Base-by-base conservation (phyloP, 768 basidiomycete genomes). In the Phylloporus sp. region DNA sequence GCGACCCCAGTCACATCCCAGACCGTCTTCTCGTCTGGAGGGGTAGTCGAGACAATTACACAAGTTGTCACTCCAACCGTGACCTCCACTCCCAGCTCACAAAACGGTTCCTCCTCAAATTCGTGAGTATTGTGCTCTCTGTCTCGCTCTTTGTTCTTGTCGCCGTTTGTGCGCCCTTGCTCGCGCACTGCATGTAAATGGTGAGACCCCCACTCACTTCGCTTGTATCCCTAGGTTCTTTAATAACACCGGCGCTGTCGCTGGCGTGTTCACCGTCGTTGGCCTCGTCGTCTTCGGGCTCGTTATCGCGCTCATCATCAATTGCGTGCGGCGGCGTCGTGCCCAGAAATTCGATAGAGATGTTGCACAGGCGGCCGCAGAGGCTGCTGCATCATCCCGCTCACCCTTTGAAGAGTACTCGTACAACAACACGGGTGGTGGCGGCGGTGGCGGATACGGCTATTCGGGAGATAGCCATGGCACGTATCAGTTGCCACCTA, bases 271-370 rank as follows among this genome's bases (percentile, higher is more conserved):
- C 70, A 71, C 81, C 18, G 84, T 82, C 41, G 85, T 84, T 15
- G 87, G 87, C n/a, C 59, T 90, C 29, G 63, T 86, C 45, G 80
- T 61, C 18, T 55, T 81, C 42, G 80, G 71, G 9, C 48, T 86
- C 58, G 13, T 79, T 60, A 62, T 89, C 53, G 72, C 72, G 7
- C 54, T 81, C 26, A 54, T 79, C 41, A 76, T 79, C 32, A 80
- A 76, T 51, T 67, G 69, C 53, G 54, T 87, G 57, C 83, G 86
- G 9, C 80, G 87, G 0, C 82, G 84, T 7, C 81, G 84, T 1
- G 82, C 81, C 4, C 66, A 74, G 53, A 74, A 77, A 38, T 84
- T 88, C 59, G 88, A 91, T 63, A 74, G 76, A n/a, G 88, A 90
- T 47, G 80, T 88, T 35, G 82, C 80, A 13, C 82, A 82, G 44